Conservation (phyloP, 768 basidiomycete genomes). For the Suillus luteus region DNA sequence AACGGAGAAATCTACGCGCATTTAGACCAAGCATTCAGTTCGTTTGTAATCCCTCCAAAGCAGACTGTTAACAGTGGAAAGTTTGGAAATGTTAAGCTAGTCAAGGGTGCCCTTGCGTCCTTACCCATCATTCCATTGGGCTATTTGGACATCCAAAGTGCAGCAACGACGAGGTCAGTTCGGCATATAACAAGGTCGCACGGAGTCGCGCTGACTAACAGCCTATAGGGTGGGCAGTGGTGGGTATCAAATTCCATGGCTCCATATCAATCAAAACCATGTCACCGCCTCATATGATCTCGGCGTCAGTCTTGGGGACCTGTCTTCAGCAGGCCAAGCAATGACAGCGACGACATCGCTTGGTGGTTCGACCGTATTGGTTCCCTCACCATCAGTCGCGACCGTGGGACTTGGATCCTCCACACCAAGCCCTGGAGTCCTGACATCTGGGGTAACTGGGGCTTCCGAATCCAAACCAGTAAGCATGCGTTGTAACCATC, state of each 20-base stretch:
- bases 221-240: slow-evolving; percentile 44
- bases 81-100: slow-evolving; percentile 58
- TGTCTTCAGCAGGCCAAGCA: slow-evolving; percentile 21
- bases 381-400: background rate
- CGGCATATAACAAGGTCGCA: background rate
- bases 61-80: slow-evolving; percentile 62
- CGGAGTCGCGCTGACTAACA: background rate
- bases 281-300: slow-evolving; percentile 53
- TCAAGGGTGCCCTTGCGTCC: slow-evolving; percentile 57
- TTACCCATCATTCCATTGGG: slow-evolving; percentile 58
- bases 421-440: slow-evolving; percentile 4
- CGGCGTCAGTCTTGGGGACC: slow-evolving; percentile 21
- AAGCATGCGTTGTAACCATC: background rate
- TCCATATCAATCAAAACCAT: slow-evolving; percentile 53
- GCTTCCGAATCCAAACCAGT: slow-evolving; percentile 1
- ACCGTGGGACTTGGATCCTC: slow-evolving; percentile 2
- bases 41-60: slow-evolving; percentile 58
- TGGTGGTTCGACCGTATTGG: background rate
- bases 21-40: slow-evolving; percentile 55
- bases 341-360: slow-evolving; percentile 6
- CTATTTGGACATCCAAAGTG: slow-evolving; percentile 54
- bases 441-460: background rate
- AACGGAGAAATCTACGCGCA: slow-evolving; percentile 56
- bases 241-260: slow-evolving; percentile 68
- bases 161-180: slow-evolving; percentile 43